A percentile compares a stretch with the other conserved stretches of the same genome.
Evolutionary conservation across 352 stramenopile species (phyloP).

Genomic region (Stramenopiles sp.): DNA sequence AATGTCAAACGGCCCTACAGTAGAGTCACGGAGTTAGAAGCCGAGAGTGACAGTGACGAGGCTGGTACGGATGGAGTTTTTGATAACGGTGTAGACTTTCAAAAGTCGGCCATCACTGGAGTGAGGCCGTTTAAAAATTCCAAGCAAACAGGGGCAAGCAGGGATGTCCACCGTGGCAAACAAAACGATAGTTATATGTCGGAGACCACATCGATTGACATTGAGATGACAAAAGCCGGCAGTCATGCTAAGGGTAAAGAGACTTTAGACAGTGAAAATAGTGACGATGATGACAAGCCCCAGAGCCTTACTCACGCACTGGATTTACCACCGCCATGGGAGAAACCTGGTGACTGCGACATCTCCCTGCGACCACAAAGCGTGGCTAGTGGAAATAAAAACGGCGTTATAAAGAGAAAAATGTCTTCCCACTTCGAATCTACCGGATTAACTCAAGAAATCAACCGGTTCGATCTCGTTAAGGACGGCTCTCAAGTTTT

Average conservation of each 20-base stretch:
- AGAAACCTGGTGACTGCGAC: neutral
- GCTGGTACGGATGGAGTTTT: no score
- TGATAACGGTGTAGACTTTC: no score
- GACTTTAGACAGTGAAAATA: neutral
- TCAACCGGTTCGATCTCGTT: neutral
- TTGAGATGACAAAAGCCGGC: neutral
- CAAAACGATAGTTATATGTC: no score
- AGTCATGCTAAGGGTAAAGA: no score
- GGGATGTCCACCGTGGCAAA: no score
- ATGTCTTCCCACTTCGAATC: neutral
- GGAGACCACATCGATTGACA: no score
- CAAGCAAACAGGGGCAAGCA: no score
- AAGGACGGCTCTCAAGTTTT: conserved; percentile 10
- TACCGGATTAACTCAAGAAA: neutral
- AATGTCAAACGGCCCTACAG: no score
- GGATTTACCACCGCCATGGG: neutral
- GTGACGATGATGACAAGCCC: neutral
- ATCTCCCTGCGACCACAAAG: neutral
- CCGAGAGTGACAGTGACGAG: no score
- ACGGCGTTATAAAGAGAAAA: neutral
- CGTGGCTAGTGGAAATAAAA: neutral
- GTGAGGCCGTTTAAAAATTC: no score
- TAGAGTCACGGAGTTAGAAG: no score
- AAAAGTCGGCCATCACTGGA: no score
- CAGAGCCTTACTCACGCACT: neutral